These are phyloP conservation scores for Plasmodium gallinaceum DNA, from an alignment of 169 alveolate genomes.

Conservation along the genomic window DNA sequence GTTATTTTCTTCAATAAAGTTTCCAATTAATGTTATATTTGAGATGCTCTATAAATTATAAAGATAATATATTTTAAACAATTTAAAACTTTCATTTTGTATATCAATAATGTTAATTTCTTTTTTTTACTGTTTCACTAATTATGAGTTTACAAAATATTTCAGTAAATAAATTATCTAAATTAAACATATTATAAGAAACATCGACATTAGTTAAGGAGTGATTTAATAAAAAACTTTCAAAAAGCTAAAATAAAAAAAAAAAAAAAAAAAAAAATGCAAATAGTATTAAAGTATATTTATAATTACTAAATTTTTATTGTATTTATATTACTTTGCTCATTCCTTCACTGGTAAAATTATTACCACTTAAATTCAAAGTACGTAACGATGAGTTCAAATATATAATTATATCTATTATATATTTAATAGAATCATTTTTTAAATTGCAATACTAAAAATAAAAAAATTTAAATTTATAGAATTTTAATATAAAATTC, in stretches of 20 bases:
- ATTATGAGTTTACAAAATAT: constrained; percentile 28
- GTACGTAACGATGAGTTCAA: constrained; percentile 56
- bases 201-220: constrained; percentile 39
- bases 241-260: constrained; percentile 47
- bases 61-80: background rate
- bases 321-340: constrained; percentile 15
- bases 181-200: constrained; percentile 70
- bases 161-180: constrained; percentile 33
- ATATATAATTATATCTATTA: constrained; percentile 63
- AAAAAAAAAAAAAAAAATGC: background rate
- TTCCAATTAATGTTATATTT: constrained; percentile 45
- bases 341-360: constrained; percentile 51
- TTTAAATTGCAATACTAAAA: constrained; percentile 58
- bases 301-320: too few species aligned
- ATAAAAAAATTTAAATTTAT: background rate
- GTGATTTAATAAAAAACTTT: constrained; percentile 56
- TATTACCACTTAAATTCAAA: constrained; percentile 56
- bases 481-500: background rate
- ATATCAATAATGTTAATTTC: background rate
- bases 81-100: background rate
- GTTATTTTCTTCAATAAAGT: constrained; percentile 32
- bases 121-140: constrained; percentile 44
- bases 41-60: constrained; percentile 33
- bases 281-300: too few species aligned
- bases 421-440: constrained; percentile 53